Base-by-base conservation (phyloP, 208 protist genomes). In the Acanthamoeba healyi region DNA sequence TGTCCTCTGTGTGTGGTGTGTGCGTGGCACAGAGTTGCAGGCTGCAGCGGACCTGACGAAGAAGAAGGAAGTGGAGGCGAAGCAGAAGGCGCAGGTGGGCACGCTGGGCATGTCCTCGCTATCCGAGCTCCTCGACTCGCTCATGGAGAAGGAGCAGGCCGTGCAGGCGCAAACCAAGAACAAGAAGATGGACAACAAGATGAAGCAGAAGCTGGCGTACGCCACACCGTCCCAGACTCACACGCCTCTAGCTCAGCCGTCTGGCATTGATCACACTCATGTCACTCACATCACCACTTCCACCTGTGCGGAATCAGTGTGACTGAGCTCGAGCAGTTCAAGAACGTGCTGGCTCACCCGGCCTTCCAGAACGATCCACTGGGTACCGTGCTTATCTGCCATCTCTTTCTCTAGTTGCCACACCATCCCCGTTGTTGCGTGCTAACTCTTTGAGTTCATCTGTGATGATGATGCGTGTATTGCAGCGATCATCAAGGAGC, bases 321-420 rank as follows among this genome's bases (percentile, higher is more conserved):
- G 72, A 54, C 72, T 32, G 72, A 82, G 42, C 38, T 82, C 5
- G 72, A 82, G 42, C 72, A 82, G 72, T 82, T 82, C 38, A 82
- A 82, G 72, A 82, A 82, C 42, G 72, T 82, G 36, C n/a, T 82
- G 42, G 72, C 72, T 54, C 72, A 82, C 42, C 72, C 72, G 5
- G 72, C 72, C 29, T 82, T 44, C 26, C 72, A 82, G 29, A 26
- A 22, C 24, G 72, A 82, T 82, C 72, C 72, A 29, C 34, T 82
- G 17, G 29, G 38, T 82, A n/a, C n/a, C n/a, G n/a, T n/a, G n/a
- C n/a, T n/a, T n/a, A n/a, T n/a, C n/a, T n/a, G n/a, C n/a, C n/a
- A n/a, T n/a, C n/a, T n/a, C n/a, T n/a, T n/a, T n/a, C n/a, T n/a
- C n/a, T n/a, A n/a, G n/a, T n/a, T n/a, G n/a, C n/a, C n/a, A n/a